These are phyloP conservation scores for Plasmopara viticola DNA, from an alignment of 352 stramenopile genomes.

Conservation along the genomic window DNA sequence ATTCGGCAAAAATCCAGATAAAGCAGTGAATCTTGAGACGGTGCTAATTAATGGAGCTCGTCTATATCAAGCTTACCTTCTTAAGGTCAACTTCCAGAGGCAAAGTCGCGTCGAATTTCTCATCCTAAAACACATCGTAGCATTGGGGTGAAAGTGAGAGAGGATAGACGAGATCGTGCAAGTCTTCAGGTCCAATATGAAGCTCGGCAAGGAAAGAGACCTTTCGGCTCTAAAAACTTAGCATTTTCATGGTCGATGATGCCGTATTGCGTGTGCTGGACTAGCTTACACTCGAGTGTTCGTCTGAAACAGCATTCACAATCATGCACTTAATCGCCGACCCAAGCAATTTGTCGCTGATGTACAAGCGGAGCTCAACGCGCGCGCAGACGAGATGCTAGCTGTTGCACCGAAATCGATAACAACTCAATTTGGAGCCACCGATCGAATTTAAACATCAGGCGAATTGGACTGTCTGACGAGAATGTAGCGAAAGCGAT, in stretches of 20 bases:
- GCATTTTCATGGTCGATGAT: not conserved
- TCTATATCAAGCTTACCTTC: not conserved
- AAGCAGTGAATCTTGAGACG: not conserved
- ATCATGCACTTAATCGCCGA: not conserved
- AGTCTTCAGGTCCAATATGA: not conserved
- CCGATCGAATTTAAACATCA: not conserved
- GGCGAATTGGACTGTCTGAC: not conserved
- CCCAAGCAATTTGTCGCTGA: not conserved
- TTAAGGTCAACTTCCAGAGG: not conserved
- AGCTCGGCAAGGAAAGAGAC: not conserved
- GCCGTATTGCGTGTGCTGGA: constrained; percentile 1
- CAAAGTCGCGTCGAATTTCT: not conserved
- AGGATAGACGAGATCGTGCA: not conserved
- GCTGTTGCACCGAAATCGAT: too few species aligned
- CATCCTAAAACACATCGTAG: not conserved
- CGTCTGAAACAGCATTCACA: not conserved
- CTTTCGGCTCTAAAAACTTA: not conserved
- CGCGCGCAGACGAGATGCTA: not conserved
- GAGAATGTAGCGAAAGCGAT: not conserved
- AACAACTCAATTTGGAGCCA: not conserved
- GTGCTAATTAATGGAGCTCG: not conserved
- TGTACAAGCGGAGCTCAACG: not conserved
- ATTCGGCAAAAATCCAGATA: not conserved
- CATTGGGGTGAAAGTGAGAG: not conserved
- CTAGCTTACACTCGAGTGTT: not conserved